Percentiles rank a stretch among this genome's conserved stretches.
Evolutionary conservation across 495 filamentous ascomycete genomes (phyloP).

Genomic region (Penicillium desertorum): DNA sequence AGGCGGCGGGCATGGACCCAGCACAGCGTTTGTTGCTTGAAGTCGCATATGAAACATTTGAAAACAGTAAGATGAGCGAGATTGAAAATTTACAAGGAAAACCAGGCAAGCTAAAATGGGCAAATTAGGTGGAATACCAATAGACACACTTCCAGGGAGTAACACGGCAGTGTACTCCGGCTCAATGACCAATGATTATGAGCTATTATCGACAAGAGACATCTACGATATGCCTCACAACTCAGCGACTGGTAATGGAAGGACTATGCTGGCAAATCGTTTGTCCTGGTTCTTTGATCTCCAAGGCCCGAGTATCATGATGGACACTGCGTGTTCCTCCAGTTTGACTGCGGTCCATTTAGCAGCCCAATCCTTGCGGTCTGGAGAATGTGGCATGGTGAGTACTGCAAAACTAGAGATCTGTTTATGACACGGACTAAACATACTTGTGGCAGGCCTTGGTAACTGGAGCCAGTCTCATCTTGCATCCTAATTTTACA

Average conservation of each 20-base stretch:
- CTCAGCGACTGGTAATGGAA: conserved; percentile 27
- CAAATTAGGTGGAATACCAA: conserved; percentile 32
- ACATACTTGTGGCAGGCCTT: conserved; percentile 19
- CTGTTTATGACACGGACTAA: conserved; percentile 2
- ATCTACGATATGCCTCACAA: conserved; percentile 32
- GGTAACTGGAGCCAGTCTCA: conserved; percentile 28
- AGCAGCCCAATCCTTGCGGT: conserved; percentile 39
- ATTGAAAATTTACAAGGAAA: too few species aligned
- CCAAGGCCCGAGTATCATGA: conserved; percentile 38
- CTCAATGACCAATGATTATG: conserved; percentile 49
- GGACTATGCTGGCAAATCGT: conserved; percentile 44
- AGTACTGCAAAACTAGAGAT: not conserved
- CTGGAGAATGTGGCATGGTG: conserved; percentile 40
- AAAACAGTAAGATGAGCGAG: conserved; percentile 28
- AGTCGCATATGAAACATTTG: conserved; percentile 48
- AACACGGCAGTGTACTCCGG: conserved; percentile 49
- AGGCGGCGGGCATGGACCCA: conserved; percentile 53
- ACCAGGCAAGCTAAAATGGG: not conserved
- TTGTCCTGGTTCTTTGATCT: conserved; percentile 45
- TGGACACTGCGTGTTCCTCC: conserved; percentile 48
- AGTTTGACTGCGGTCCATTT: conserved; percentile 41
- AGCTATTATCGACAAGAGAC: conserved; percentile 39
- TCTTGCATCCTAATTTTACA: conserved; percentile 29
- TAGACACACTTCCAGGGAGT: conserved; percentile 40
- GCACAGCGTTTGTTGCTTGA: conserved; percentile 53